A percentile compares a stretch with the other conserved stretches of the same genome.
Conservation (phyloP, 352 stramenopile genomes). For the Elongisporangium undulatum region DNA sequence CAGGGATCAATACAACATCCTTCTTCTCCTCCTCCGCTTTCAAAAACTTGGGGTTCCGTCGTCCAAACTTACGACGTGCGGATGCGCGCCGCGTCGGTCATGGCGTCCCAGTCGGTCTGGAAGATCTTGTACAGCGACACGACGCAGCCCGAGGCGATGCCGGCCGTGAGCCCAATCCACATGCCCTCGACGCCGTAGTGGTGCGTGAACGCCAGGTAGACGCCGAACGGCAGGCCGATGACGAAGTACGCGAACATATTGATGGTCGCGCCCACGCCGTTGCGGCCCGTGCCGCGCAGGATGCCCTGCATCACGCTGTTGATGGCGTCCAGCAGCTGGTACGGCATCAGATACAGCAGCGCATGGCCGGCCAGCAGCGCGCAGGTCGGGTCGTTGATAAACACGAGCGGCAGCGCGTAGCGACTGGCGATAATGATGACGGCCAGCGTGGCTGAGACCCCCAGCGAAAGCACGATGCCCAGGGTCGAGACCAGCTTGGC, state of each 20-base stretch:
- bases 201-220: slow-evolving; percentile 56
- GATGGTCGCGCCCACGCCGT: slow-evolving; percentile 47
- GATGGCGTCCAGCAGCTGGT: slow-evolving; percentile 60
- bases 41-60: neutral
- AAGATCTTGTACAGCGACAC: slow-evolving; percentile 63
- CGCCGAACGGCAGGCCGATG: slow-evolving; percentile 56
- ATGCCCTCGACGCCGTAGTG: slow-evolving; percentile 64
- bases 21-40: too few species aligned
- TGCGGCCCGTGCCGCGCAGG: slow-evolving; percentile 58
- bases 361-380: slow-evolving; percentile 37
- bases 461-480: slow-evolving; percentile 54
- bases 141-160: slow-evolving; percentile 48
- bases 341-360: slow-evolving; percentile 60
- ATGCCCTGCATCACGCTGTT: slow-evolving; percentile 77
- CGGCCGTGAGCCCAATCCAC: slow-evolving; percentile 58
- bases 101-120: slow-evolving; percentile 48
- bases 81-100: slow-evolving; percentile 47
- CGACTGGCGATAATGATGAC: slow-evolving; percentile 39
- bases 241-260: slow-evolving; percentile 73
- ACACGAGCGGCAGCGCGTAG: slow-evolving; percentile 43
- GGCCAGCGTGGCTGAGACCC: slow-evolving; percentile 32
- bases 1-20: too few species aligned
- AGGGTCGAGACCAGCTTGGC: slow-evolving; percentile 74
- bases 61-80: slow-evolving; percentile 28
- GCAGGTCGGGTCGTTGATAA: slow-evolving; percentile 71